Base-by-base conservation (phyloP, 192 early-diverging fungal genomes). In the Dispira parvispora region DNA sequence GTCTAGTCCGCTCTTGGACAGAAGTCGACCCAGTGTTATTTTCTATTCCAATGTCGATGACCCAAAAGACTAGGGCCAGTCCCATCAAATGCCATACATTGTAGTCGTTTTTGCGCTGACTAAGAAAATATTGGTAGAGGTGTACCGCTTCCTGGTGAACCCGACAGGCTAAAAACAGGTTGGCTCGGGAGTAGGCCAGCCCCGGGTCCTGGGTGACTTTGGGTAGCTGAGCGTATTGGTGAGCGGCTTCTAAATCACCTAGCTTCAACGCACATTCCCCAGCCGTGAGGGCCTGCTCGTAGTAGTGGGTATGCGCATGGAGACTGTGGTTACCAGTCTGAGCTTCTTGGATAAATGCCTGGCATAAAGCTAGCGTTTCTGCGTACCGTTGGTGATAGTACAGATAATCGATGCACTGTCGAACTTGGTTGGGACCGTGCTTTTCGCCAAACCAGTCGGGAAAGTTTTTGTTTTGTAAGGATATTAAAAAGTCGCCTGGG, bases 391-490 rank as follows among this genome's bases (percentile, higher is more conserved):
- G 47, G 16, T 50, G 47, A 8, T 50, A 50, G 21, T 50, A 50
- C 47, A 50, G 47, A 23, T 50, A 50, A 23, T 50, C 47, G 47
- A 50, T 50, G 9, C 47, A 50, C 47, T 50, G 47, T 8, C 47
- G 47, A 50, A 50, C 8, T 50, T 50, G 3, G 47, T 50, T 50
- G 47, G 47, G 47, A 4, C 47, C 47, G 16, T 50, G 47, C 8
- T 50, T 50, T 50, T 50, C 47, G 21, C 21, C 47, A 50, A 50
- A 50, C 47, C 47, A 50, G 18, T 1, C 47, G 21, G 47, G 18
- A 50, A 50, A 50, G 47, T 16, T 4, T 8, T 50, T 50, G 47
- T 2, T 50, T 16, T 23, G 18, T 23, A 50, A 20, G 2, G 47
- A 50, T 50, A 1, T 1, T 8, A 50, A 50, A 3, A 50, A 50